Conservation (phyloP, 805 yeast genomes). For the Candida anglica region DNA sequence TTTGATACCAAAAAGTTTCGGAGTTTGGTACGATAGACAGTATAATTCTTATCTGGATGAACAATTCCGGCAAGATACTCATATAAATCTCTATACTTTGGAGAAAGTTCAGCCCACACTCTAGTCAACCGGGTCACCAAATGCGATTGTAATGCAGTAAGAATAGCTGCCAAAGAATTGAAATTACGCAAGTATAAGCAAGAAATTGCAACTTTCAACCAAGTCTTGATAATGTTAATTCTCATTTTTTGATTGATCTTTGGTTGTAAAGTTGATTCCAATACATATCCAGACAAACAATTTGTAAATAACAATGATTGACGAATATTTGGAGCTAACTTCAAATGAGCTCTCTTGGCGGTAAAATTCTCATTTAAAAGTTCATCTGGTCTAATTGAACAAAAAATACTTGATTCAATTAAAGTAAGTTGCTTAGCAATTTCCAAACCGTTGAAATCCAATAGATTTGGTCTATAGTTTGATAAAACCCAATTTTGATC, state of each 20-base stretch:
- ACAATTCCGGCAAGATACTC: conserved; percentile 63
- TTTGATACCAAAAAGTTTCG: conserved; percentile 48
- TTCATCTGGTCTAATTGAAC: conserved; percentile 62
- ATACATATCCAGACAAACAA: conserved; percentile 64
- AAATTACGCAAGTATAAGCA: conserved; percentile 71
- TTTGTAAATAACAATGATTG: conserved; percentile 66
- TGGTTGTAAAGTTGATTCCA: conserved; percentile 63
- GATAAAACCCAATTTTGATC: conserved; percentile 57
- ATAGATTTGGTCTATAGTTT: conserved; percentile 47
- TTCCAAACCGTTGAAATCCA: conserved; percentile 66
- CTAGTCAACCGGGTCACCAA: conserved; percentile 58
- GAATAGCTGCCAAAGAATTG: conserved; percentile 74
- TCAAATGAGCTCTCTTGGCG: conserved; percentile 53
- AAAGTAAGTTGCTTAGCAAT: conserved; percentile 74
- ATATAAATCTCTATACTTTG: conserved; percentile 58
- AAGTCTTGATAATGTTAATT: conserved; percentile 52
- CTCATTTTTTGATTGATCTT: conserved; percentile 46
- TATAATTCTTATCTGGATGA: conserved; percentile 73
- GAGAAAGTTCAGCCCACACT: conserved; percentile 56
- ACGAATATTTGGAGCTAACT: conserved; percentile 60
- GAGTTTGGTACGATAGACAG: conserved; percentile 61
- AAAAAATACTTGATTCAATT: conserved; percentile 64
- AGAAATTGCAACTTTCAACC: conserved; percentile 73
- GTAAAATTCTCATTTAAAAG: conserved; percentile 62
- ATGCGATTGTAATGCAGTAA: conserved; percentile 73